Base-by-base conservation (phyloP, 1,284 basidiomycete species). In the Tilletia walkeri region DNA sequence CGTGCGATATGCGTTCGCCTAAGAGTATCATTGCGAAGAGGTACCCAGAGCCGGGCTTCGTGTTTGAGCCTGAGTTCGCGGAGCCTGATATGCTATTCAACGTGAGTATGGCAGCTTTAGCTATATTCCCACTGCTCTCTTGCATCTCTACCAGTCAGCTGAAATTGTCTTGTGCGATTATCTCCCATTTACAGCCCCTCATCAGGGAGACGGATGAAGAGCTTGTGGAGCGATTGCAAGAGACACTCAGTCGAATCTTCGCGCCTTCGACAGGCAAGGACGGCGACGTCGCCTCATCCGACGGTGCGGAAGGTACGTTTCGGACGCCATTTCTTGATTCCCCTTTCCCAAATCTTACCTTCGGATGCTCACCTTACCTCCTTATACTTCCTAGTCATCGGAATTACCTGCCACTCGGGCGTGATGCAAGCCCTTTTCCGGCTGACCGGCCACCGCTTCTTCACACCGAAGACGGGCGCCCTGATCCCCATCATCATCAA, bases 401-500 rank as follows among this genome's bases (percentile, higher is more conserved):
- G 66, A 12, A 66, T 78, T 66, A 75, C 76, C 7, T 66, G 56
- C 16, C 76, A 78, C 68, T 76, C 75, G 1, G 76, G 76, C 56
- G 76, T 76, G 50, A 76, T 78, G 76, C 75, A 75, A 72, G 70
- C 69, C 48, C 10, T 78, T 1, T 75, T 76, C 48, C 53, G 71
- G 24, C 70, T 73, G 2, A 65, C 67, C 0, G 68, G 71, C 2
- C 76, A 78, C 56, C 72, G 71, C 66, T 65, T 67, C 10, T 71
- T 76, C 70, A 70, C 54, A 2, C 76, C 76, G 1, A 41, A 69
- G 10, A 78, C 74, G 2, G 74, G 76, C 18, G 73, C 74, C 16
- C 20, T 78, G 24, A 70, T 78, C 45, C 76, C 76, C n/a, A 24
- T 78, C 16, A 70, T 78, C 48, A 66, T 78, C 70, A 78, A 78